These are phyloP conservation scores for Plasmodium berghei DNA, from an alignment of 169 alveolate genomes.

Conservation along the genomic window DNA sequence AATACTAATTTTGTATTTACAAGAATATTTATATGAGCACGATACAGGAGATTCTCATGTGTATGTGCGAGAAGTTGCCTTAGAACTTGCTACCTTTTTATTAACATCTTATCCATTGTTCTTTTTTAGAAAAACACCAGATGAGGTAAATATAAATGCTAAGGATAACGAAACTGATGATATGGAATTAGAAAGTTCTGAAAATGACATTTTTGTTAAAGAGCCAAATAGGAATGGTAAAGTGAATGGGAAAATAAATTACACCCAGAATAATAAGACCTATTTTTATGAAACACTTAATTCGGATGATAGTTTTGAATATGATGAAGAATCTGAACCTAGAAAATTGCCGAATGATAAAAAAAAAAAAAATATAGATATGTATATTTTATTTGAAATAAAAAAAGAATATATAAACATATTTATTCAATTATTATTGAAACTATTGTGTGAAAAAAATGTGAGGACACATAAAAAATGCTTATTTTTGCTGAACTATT, in stretches of 20 bases:
- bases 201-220: background rate
- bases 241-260: background rate
- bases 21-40: slow-evolving; percentile 65
- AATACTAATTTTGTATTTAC: slow-evolving; percentile 47
- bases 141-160: background rate
- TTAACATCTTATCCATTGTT: slow-evolving; percentile 59
- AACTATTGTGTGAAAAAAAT: slow-evolving; percentile 66
- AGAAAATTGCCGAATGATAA: background rate
- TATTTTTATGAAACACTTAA: slow-evolving; percentile 29
- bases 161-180: background rate
- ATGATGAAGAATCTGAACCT: background rate
- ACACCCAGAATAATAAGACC: background rate
- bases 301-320: slow-evolving; percentile 2
- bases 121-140: slow-evolving; percentile 25
- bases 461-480: slow-evolving; percentile 70
- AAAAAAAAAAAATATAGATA: background rate
- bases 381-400: slow-evolving; percentile 57
- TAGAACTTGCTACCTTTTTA: slow-evolving; percentile 40
- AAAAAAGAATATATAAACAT: slow-evolving; percentile 44
- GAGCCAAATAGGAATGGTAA: background rate
- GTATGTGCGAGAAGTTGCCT: slow-evolving; percentile 57
- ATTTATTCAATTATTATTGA: slow-evolving; percentile 49
- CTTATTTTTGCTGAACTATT: slow-evolving; percentile 40
- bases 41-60: slow-evolving; percentile 75
- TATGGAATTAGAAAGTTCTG: background rate